phyloP scores from a whole-genome alignment of 495 filamentous ascomycete genomes.

The Penicillium cataractarum region DNA sequence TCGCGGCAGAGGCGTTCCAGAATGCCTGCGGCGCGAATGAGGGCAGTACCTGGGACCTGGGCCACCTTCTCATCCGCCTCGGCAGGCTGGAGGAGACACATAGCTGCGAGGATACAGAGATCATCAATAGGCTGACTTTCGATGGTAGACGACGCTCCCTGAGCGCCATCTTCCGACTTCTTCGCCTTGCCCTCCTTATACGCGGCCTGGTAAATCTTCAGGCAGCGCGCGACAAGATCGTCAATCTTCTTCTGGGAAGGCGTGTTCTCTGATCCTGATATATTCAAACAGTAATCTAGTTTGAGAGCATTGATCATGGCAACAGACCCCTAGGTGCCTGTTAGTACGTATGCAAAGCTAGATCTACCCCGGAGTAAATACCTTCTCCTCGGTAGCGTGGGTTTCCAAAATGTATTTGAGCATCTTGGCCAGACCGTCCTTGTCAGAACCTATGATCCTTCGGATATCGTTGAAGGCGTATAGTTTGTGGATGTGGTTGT shows the following conservation, averaged over 20 bases:
- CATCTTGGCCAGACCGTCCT: constrained; percentile 40
- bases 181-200: constrained; percentile 13
- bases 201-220: constrained; percentile 47
- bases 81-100: constrained; percentile 53
- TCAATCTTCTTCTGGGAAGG: constrained; percentile 40
- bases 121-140: constrained; percentile 63
- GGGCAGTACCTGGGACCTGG: constrained; percentile 36
- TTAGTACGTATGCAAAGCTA: constrained; percentile 10
- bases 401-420: constrained; percentile 35
- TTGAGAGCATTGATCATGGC: constrained; percentile 58
- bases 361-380: constrained; percentile 23
- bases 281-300: constrained; percentile 56
- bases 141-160: constrained; percentile 38
- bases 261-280: constrained; percentile 45
- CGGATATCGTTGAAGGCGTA: constrained; percentile 59
- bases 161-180: not conserved
- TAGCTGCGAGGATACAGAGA: constrained; percentile 58
- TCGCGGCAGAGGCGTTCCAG: constrained; percentile 53
- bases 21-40: constrained; percentile 56
- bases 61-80: constrained; percentile 22
- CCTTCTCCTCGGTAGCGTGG: constrained; percentile 34
- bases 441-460: constrained; percentile 46
- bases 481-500: constrained; percentile 51
- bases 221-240: constrained; percentile 49
- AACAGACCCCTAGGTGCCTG: constrained; percentile 27